Evolutionary conservation across 164 flowering plant genomes (phyloP).

Genomic region (Vitis vinifera): DNA sequence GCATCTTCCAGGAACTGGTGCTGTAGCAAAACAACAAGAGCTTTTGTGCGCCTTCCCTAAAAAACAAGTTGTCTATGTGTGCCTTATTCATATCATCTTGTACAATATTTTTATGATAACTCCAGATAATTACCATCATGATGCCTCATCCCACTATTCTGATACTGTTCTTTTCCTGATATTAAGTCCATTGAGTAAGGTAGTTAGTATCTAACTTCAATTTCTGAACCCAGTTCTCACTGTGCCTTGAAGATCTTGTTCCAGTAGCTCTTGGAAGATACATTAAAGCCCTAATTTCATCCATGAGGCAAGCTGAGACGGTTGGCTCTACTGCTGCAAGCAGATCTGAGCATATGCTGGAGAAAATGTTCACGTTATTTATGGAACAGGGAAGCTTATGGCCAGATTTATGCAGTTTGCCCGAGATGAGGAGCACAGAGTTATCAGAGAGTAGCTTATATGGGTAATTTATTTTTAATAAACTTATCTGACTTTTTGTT

Average conservation of each 20-base stretch:
- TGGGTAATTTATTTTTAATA: constrained; percentile 47
- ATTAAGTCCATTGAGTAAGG: neutral
- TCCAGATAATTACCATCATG: no score
- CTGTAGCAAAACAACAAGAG: no score
- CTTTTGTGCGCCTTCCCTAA: no score
- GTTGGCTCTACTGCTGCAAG: constrained; percentile 26
- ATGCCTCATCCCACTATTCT: neutral
- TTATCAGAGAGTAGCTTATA: constrained; percentile 67
- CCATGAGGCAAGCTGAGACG: constrained; percentile 48
- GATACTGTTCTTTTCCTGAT: neutral
- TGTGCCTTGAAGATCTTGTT: constrained; percentile 96
- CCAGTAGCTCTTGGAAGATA: constrained; percentile 92
- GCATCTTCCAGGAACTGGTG: no score
- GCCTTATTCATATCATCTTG: no score
- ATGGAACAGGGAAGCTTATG: constrained; percentile 85
- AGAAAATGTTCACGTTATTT: constrained; percentile 80
- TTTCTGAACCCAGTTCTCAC: constrained; percentile 67
- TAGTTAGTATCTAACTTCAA: constrained; percentile 7
- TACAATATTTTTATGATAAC: no score
- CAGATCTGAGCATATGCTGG: constrained; percentile 55
- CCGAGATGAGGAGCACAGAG: constrained; percentile 72
- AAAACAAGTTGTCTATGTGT: no score
- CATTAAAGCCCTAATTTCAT: constrained; percentile 56
- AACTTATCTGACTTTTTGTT: neutral
- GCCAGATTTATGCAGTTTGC: constrained; percentile 74